A percentile compares a stretch with the other conserved stretches of the same genome.
Conservation (phyloP, 768 basidiomycete genomes). For the Termitomyces sp. region DNA sequence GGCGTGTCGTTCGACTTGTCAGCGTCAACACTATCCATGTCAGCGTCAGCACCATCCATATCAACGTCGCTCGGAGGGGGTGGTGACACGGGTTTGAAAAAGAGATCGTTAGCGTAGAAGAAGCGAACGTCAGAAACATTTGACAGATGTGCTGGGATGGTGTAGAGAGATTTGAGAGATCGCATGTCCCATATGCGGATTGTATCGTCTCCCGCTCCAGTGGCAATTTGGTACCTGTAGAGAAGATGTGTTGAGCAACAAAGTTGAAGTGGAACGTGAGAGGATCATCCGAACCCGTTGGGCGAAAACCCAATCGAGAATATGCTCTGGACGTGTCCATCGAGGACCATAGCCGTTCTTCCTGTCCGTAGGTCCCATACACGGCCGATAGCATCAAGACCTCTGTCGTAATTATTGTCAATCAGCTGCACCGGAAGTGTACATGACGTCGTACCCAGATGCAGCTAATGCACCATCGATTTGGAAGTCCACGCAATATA, state of each 20-base stretch:
- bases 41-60: slow-evolving; percentile 44
- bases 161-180: slow-evolving; percentile 86
- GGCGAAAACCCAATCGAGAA: slow-evolving; percentile 90
- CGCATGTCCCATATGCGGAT: slow-evolving; percentile 99
- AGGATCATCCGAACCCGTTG: slow-evolving; percentile 68
- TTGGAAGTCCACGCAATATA: slow-evolving; percentile 95
- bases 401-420: slow-evolving; percentile 40
- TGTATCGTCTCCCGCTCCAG: slow-evolving; percentile 95
- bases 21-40: slow-evolving; percentile 44
- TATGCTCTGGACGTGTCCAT: slow-evolving; percentile 93
- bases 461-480: slow-evolving; percentile 89
- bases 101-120: slow-evolving; percentile 65
- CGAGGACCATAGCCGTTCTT: slow-evolving; percentile 94
- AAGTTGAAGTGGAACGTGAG: neutral
- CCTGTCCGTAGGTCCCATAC: slow-evolving; percentile 98
- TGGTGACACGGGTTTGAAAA: slow-evolving; percentile 33
- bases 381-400: slow-evolving; percentile 93
- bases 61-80: slow-evolving; percentile 34
- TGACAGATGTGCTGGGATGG: slow-evolving; percentile 92
- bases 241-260: slow-evolving; percentile 9
- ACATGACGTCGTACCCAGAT: slow-evolving; percentile 64
- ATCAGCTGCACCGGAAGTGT: neutral
- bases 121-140: slow-evolving; percentile 95
- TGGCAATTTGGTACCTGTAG: slow-evolving; percentile 90
- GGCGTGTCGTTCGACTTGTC: slow-evolving; percentile 30